These are phyloP conservation scores for Dictyostelium brefeldianum DNA, from an alignment of 78 protist genomes.

Conservation along the genomic window DNA sequence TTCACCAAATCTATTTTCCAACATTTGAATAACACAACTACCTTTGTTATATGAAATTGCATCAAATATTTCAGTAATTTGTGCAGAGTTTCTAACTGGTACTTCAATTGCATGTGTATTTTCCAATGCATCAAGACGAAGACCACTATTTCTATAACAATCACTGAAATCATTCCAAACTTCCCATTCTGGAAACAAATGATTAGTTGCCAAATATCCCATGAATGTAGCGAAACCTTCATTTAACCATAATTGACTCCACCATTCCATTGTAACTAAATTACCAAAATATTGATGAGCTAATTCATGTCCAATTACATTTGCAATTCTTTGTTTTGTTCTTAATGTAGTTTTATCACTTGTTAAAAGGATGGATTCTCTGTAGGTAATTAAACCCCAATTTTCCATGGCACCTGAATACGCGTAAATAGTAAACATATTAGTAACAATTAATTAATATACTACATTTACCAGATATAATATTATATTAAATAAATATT, in stretches of 20 bases:
- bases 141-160: constrained; percentile 71
- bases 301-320: constrained; percentile 90
- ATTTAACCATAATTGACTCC: constrained; percentile 96
- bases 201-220: constrained; percentile 85
- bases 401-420: constrained; percentile 45
- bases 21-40: constrained; percentile 91
- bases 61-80: constrained; percentile 95
- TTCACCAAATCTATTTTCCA: constrained; percentile 81
- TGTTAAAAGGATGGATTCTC: constrained; percentile 84
- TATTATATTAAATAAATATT: not conserved
- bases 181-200: constrained; percentile 93
- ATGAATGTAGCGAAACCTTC: constrained; percentile 94
- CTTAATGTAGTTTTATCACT: constrained; percentile 66
- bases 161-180: constrained; percentile 67
- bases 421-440: not conserved
- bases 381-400: constrained; percentile 92
- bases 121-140: constrained; percentile 86
- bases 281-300: constrained; percentile 97
- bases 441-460: not conserved
- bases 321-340: constrained; percentile 79
- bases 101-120: constrained; percentile 95
- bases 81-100: constrained; percentile 66
- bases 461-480: no score
- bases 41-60: constrained; percentile 92
- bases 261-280: constrained; percentile 97